These are phyloP conservation scores for Punica granatum DNA, from an alignment of 345 rosid species.

Conservation along the genomic window DNA sequence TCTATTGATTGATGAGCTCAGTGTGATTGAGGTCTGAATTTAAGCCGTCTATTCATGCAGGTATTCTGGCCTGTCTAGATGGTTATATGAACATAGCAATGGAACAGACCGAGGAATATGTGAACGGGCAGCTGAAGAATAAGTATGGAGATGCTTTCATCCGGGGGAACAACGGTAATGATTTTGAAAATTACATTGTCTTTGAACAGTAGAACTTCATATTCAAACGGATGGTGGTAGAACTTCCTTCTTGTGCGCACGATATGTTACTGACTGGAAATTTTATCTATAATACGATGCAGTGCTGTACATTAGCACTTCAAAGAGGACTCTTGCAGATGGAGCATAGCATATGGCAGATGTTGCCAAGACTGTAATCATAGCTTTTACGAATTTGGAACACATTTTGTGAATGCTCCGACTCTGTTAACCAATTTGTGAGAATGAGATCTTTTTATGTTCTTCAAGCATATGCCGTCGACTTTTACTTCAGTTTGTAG, in stretches of 20 bases:
- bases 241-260: neutral
- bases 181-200: neutral
- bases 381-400: neutral
- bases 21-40: neutral
- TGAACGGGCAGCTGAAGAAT: constrained; percentile 88
- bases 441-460: neutral
- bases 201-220: too few relatives aligned
- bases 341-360: constrained; percentile 36
- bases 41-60: constrained; percentile 19
- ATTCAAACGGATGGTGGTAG: neutral
- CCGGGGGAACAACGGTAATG: constrained; percentile 83
- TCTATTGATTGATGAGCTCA: neutral
- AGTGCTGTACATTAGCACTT: constrained; percentile 92
- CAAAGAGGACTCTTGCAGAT: constrained; percentile 71
- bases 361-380: neutral
- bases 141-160: constrained; percentile 95
- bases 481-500: neutral
- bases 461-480: neutral
- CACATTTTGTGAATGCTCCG: neutral
- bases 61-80: constrained; percentile 80
- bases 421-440: neutral
- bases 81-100: constrained; percentile 97
- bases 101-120: constrained; percentile 96
- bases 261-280: neutral
- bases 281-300: constrained; percentile 16